A percentile compares a stretch with the other conserved stretches of the same genome.
phyloP scores from a whole-genome alignment of 2,329 filamentous ascomycete genomes.

The Microsporum audouinii region DNA sequence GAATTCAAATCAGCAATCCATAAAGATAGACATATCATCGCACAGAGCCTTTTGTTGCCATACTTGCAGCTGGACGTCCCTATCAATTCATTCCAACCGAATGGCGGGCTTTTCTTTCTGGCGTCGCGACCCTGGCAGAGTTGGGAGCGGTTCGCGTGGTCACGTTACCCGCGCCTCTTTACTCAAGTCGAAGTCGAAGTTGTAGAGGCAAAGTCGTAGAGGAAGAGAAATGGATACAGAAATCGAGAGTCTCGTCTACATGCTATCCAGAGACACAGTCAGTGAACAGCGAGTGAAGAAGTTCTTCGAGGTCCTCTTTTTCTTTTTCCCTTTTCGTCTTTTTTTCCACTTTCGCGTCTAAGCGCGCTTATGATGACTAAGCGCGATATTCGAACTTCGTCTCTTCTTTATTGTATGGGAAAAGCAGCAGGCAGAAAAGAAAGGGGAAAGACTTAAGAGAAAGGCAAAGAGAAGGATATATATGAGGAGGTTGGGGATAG shows the following conservation, averaged over 20 bases:
- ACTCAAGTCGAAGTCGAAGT: not conserved
- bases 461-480: not conserved
- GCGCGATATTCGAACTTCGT: not conserved
- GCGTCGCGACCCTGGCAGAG: constrained; percentile 4
- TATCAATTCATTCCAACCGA: not conserved
- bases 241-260: not conserved
- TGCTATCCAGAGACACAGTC: not conserved
- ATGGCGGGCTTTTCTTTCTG: not conserved
- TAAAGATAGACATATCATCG: constrained; percentile 13
- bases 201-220: not conserved
- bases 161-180: constrained; percentile 12
- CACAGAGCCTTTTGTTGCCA: not conserved
- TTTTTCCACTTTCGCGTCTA: constrained; percentile 8
- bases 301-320: not conserved
- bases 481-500: not conserved
- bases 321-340: not conserved
- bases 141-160: constrained; percentile 12
- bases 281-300: not conserved
- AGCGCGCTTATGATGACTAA: constrained; percentile 10
- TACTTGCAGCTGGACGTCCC: not conserved
- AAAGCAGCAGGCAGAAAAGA: not conserved
- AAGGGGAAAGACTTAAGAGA: not conserved
- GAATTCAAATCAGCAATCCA: not conserved
- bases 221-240: constrained; percentile 9
- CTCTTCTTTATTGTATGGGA: not conserved